Base-by-base conservation (phyloP, 768 basidiomycete genomes). In the Auriscalpium orientale region DNA sequence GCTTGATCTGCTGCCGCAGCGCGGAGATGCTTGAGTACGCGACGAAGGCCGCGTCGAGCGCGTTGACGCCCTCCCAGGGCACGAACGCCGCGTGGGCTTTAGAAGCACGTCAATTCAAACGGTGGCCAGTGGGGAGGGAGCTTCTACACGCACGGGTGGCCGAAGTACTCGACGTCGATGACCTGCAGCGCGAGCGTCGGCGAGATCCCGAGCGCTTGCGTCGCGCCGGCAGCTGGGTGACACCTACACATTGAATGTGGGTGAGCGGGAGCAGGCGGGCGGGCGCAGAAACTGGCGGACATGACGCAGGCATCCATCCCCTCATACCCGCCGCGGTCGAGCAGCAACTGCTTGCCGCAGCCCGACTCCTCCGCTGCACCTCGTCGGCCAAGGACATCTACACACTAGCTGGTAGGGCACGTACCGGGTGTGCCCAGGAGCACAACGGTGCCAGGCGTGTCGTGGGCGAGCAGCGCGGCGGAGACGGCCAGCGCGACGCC, bases 51-150 rank as follows among this genome's bases (percentile, higher is more conserved):
- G 93, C 93, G 64, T 95, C 93, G 46, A 91, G 78, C 11, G 91
- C 90, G 64, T 94, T 94, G 44, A 79, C 79, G 21, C 87, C 91
- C 68, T 93, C 89, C 87, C 91, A 93, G 4, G 91, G 91, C 11
- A 87, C 81, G 36, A 77, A 79, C n/a, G 83, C 85, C 15, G 89
- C 89, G 62, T 91, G 89, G 6, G 89, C 87, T 46, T 86, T 90
- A 60, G 43, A 7, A 56, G 53, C 15, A 49, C 38, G 37, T 53
- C 53, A 48, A 60, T 54, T 1, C 53, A 56, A 34, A 57, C 58
- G 12, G 12, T 5, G 35, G 43, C 18, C 44, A 13, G 43, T 8
- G 18, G 12, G n/a, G 6, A 2, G 22, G 2, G 38, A 12, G 16
- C 38, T 40, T 16, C 38, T 2, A 16, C 20, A 72, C 80, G 58